A percentile compares a stretch with the other conserved stretches of the same genome.
Evolutionary conservation across 257 asterid genomes (phyloP).

Genomic region (Ophiorrhiza pumila): DNA sequence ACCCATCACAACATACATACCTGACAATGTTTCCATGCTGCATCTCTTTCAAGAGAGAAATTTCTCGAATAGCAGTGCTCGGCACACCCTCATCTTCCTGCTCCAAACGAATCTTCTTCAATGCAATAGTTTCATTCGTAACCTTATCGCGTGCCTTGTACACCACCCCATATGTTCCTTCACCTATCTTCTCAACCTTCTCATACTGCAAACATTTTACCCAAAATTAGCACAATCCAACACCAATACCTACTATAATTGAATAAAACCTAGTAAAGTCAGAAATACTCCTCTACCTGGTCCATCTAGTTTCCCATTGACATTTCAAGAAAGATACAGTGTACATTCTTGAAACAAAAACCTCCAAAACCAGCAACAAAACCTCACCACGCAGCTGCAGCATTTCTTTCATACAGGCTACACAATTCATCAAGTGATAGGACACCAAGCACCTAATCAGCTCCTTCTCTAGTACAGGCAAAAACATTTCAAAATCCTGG

Average conservation of each 20-base stretch:
- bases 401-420: too few species aligned
- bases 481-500: too few species aligned
- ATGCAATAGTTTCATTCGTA: constrained; percentile 88
- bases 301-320: constrained; percentile 65
- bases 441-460: too few species aligned
- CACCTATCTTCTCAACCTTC: constrained; percentile 96
- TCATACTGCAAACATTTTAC: constrained; percentile 57
- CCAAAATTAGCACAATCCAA: constrained; percentile 19
- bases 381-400: too few species aligned
- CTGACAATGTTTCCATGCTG: constrained; percentile 91
- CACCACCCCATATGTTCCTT: constrained; percentile 96
- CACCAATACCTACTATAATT: background rate
- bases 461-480: too few species aligned
- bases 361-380: too few species aligned
- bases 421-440: too few species aligned
- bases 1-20: constrained; percentile 27
- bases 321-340: too few species aligned
- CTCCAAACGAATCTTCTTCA: constrained; percentile 95
- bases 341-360: too few species aligned
- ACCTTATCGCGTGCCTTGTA: constrained; percentile 88
- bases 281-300: constrained; percentile 48
- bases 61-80: constrained; percentile 95
- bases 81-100: constrained; percentile 99
- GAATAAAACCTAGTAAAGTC: constrained; percentile 1
- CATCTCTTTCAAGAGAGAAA: constrained; percentile 97